Evolutionary conservation across 1,139 yeast genomes (phyloP).

Genomic region (Hemisphaericaspora xylofermentans): DNA sequence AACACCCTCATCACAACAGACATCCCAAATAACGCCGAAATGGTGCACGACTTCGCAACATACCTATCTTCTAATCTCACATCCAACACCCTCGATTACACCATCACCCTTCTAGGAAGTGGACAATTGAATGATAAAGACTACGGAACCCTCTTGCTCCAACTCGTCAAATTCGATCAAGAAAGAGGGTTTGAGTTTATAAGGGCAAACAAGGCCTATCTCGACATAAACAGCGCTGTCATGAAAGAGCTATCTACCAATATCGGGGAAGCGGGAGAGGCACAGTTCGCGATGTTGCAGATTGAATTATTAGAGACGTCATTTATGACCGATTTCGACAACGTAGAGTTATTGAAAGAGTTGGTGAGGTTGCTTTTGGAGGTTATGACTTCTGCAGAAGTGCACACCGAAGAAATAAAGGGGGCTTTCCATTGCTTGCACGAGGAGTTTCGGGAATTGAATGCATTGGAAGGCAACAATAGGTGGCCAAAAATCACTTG

Average conservation of each 20-base stretch:
- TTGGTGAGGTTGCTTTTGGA: conserved; percentile 12
- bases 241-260: conserved; percentile 31
- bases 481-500: conserved; percentile 42
- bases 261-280: conserved; percentile 17
- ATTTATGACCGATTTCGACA: conserved; percentile 13
- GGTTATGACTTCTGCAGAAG: conserved; percentile 14
- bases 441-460: conserved; percentile 31
- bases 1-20: background rate
- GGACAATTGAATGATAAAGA: conserved; percentile 11
- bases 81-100: conserved; percentile 4
- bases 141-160: conserved; percentile 22
- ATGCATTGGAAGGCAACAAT: conserved; percentile 26
- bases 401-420: conserved; percentile 6
- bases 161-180: conserved; percentile 30
- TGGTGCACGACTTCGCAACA: background rate
- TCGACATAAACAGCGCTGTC: conserved; percentile 30
- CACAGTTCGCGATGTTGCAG: conserved; percentile 29
- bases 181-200: conserved; percentile 31
- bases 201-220: conserved; percentile 28
- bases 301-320: conserved; percentile 39
- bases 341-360: conserved; percentile 18
- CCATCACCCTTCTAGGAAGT: conserved; percentile 6
- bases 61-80: background rate
- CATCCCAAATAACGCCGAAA: background rate
- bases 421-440: conserved; percentile 26